These are phyloP conservation scores for Diplodia corticola DNA, from an alignment of 2,329 filamentous ascomycete genomes.

Conservation along the genomic window DNA sequence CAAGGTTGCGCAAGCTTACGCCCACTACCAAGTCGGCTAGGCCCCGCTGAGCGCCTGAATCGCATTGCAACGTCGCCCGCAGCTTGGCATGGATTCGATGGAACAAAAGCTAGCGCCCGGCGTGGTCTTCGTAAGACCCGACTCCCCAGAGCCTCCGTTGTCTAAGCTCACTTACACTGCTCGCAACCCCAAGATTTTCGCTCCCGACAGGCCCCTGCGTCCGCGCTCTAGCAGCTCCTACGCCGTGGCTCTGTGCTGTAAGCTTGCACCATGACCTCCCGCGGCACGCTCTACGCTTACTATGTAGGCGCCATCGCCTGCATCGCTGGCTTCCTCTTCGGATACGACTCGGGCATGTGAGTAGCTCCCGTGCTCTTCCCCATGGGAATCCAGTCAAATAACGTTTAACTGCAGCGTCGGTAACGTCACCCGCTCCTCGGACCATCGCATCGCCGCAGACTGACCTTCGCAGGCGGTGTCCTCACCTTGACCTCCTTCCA, in stretches of 20 bases:
- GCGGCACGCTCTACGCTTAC: constrained; percentile 50
- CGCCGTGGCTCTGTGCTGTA: not conserved
- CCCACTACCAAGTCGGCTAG: not conserved
- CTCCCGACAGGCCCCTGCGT: not conserved
- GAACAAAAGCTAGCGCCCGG: not conserved
- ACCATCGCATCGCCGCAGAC: constrained; percentile 24
- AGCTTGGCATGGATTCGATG: not conserved
- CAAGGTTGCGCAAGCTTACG: constrained; percentile 15
- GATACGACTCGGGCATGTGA: constrained; percentile 44
- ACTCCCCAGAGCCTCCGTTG: not conserved
- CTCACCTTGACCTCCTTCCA: constrained; percentile 48
- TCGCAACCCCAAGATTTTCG: not conserved
- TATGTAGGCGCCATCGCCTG: constrained; percentile 55
- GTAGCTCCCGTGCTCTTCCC: not conserved
- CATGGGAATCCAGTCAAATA: not conserved
- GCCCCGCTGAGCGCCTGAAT: not conserved
- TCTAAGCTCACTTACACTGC: not conserved
- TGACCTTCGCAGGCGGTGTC: constrained; percentile 41
- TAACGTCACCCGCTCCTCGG: constrained; percentile 30
- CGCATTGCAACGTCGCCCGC: constrained; percentile 5
- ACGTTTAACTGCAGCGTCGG: constrained; percentile 39
- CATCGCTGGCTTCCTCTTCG: constrained; percentile 53
- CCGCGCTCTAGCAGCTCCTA: constrained; percentile 18
- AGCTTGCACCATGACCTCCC: constrained; percentile 20
- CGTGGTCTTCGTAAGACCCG: not conserved